These are phyloP conservation scores for Agrocybe praecox DNA, from an alignment of 768 basidiomycete genomes.

Conservation along the genomic window DNA sequence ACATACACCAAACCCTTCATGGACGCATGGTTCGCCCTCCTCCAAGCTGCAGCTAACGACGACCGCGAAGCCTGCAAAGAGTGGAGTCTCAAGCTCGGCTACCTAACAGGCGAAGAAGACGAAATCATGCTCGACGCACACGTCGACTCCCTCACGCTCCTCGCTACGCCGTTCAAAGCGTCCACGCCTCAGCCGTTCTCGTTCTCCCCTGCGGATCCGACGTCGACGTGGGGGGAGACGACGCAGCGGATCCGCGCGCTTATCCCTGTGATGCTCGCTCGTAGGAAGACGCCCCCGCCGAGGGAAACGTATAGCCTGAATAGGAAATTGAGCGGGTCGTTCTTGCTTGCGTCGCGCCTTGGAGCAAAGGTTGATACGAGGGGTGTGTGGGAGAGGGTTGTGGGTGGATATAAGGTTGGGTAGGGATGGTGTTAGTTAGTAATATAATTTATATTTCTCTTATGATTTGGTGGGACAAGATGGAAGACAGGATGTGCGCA, in stretches of 20 bases:
- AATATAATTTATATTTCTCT: too few relatives aligned
- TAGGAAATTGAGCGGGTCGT: conserved; percentile 84
- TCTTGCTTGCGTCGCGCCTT: conserved; percentile 76
- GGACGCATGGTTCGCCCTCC: conserved; percentile 82
- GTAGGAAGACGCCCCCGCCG: conserved; percentile 91
- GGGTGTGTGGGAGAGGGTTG: conserved; percentile 74
- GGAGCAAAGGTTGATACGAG: conserved; percentile 74
- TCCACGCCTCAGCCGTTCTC: conserved; percentile 69
- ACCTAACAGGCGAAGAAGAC: conserved; percentile 87
- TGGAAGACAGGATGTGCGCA: too few relatives aligned
- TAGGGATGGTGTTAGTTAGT: background rate
- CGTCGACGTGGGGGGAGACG: conserved; percentile 65
- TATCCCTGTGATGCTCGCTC: conserved; percentile 89
- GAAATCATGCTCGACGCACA: conserved; percentile 91
- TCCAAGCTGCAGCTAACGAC: conserved; percentile 74
- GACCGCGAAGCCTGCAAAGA: conserved; percentile 69
- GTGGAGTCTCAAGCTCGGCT: conserved; percentile 83
- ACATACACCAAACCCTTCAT: conserved; percentile 87
- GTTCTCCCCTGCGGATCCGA: conserved; percentile 60
- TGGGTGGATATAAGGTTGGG: conserved; percentile 41
- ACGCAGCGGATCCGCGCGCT: conserved; percentile 75
- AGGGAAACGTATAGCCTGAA: conserved; percentile 95
- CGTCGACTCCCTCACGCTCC: conserved; percentile 76
- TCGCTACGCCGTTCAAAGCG: conserved; percentile 82
- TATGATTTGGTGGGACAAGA: too few relatives aligned